Evolutionary conservation across 2,329 filamentous ascomycete genomes (phyloP).

Genomic region (Colletotrichum eremochloae): DNA sequence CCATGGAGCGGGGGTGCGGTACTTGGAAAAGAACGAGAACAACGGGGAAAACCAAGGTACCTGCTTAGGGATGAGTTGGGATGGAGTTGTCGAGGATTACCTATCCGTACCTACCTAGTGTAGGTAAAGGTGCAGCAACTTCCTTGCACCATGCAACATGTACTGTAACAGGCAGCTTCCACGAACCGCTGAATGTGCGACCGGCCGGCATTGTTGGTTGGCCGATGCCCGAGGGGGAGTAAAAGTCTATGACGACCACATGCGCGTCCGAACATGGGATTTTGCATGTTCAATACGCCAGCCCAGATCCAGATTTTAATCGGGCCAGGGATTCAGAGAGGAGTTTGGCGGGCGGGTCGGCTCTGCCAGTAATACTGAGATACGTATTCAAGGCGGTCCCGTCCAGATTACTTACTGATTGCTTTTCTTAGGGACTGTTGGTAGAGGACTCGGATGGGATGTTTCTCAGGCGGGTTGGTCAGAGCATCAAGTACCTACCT

Average conservation of each 20-base stretch:
- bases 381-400: too few species aligned
- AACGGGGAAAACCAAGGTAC: not conserved
- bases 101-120: too few species aligned
- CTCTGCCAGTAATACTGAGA: not conserved
- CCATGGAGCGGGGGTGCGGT: slow-evolving; percentile 1
- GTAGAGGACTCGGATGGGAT: not conserved
- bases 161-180: not conserved
- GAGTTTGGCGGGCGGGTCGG: not conserved
- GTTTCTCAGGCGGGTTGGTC: too few species aligned
- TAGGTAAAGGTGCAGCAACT: not conserved
- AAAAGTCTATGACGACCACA: slow-evolving; percentile 42
- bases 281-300: slow-evolving; percentile 16
- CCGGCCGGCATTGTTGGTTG: slow-evolving; percentile 11
- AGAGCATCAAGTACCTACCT: not conserved
- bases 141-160: not conserved
- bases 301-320: slow-evolving; percentile 2
- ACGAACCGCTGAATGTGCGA: not conserved
- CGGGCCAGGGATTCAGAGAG: slow-evolving; percentile 6
- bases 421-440: not conserved
- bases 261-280: slow-evolving; percentile 33
- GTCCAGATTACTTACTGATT: not conserved
- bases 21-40: not conserved
- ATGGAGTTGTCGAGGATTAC: slow-evolving; percentile 18
- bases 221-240: slow-evolving; percentile 19
- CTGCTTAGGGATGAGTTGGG: not conserved